Base-by-base conservation (phyloP, 345 rosid genomes). In the Eucalyptus caleyi region DNA sequence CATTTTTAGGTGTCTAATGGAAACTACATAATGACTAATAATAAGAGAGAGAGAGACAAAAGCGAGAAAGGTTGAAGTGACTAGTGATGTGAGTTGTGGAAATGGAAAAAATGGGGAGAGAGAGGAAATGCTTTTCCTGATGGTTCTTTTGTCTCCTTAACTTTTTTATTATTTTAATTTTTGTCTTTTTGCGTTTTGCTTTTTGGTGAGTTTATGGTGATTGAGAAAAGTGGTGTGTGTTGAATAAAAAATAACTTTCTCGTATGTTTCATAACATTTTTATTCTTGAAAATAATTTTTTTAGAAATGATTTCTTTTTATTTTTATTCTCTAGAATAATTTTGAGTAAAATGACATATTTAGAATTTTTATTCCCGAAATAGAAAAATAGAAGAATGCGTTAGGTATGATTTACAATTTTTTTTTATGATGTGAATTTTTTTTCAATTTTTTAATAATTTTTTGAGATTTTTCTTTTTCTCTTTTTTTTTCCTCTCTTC, bases 31-130 rank as follows among this genome's bases (percentile, higher is more conserved):
- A 37, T 67, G 72, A 42, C 12, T 32, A 40, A 87, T 42, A n/a
- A 50, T 32, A 88, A 89, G 81, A 88, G 89, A 94, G 89, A 94
- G 90, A 91, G 89, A 59, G 83, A 37, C 88, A 93, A 92, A 92
- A 90, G 87, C 59, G 59, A 53, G 5, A 53, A 53, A 53, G 93
- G 89, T 92, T 42, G 89, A 77, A 82, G 86, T 89, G 92, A 89
- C 69, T 30, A 60, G 69, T 27, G 2, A 60, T 37, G 91, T 82
- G 88, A 89, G 89, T 90, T 87, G 50, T 87, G 72, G 87, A 91
- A 89, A 34, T 12, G 37, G 56, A 85, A 67, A 42, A 87, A 53
- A 89, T 21, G 37, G 87, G 50, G 86, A 45, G 91, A 77, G 51
- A 50, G 82, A 90, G 72, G 32, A 62, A 45, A 69, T 42, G 62